Conservation (phyloP, 495 filamentous ascomycete species). For the Parachaetomium inaequale region DNA sequence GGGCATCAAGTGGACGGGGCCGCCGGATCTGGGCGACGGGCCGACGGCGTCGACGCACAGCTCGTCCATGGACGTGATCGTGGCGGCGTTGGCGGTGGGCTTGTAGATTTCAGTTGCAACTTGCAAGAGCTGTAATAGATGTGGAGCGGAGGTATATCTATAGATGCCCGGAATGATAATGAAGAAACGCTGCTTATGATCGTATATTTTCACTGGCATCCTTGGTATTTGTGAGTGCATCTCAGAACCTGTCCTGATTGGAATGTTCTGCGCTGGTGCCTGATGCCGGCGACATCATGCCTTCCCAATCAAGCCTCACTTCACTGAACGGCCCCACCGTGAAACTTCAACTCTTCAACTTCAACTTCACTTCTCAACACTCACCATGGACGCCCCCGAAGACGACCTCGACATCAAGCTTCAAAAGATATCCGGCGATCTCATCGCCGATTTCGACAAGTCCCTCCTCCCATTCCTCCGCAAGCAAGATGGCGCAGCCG, state of each 20-base stretch:
- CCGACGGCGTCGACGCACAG: constrained; percentile 54
- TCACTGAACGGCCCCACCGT: neutral
- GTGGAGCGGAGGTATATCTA: neutral
- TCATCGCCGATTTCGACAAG: constrained; percentile 61
- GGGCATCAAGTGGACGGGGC: constrained; percentile 58
- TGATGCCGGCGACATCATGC: neutral
- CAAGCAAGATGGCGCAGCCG: constrained; percentile 34
- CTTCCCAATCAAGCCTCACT: neutral
- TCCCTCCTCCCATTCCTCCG: constrained; percentile 52
- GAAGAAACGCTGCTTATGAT: neutral
- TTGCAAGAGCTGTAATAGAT: neutral
- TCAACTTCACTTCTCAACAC: neutral
- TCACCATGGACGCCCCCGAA: constrained; percentile 48
- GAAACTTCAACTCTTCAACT: constrained; percentile 12
- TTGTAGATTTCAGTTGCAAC: neutral
- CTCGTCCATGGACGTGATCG: constrained; percentile 64
- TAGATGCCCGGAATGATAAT: neutral
- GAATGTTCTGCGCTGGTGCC: constrained; percentile 12
- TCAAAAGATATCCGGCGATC: constrained; percentile 63
- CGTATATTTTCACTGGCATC: neutral
- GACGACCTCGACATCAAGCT: constrained; percentile 67
- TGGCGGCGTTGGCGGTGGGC: constrained; percentile 55
- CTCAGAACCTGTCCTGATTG: no score
- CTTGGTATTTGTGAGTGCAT: neutral
- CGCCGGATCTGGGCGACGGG: constrained; percentile 46